These are phyloP conservation scores for Lycium barbarum DNA, from an alignment of 257 asterid genomes.

Conservation along the genomic window DNA sequence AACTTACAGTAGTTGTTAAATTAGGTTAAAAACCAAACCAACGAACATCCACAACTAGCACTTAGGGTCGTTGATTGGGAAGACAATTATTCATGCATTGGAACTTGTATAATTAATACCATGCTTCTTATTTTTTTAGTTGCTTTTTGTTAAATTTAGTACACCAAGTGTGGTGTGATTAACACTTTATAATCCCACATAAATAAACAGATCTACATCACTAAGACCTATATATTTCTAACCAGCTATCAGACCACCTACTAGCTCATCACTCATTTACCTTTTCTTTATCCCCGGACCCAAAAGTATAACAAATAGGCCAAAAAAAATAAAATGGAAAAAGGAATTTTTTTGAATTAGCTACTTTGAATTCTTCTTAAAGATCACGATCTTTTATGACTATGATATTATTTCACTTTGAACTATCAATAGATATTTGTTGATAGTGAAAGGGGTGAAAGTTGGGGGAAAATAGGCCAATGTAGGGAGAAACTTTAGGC, in stretches of 20 bases:
- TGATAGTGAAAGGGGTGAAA: conserved; percentile 9
- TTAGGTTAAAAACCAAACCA: conserved; percentile 12
- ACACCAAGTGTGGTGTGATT: not conserved
- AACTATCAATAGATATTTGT: conserved; percentile 10
- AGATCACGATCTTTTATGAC: not conserved
- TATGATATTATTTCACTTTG: not conserved
- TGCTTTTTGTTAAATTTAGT: not conserved
- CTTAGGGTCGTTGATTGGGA: not conserved
- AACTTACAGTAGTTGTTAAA: not conserved
- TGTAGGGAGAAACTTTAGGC: not conserved
- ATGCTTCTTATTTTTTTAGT: not conserved
- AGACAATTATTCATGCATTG: not conserved
- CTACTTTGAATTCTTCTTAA: not conserved
- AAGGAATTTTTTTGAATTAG: not conserved
- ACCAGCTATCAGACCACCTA: no score
- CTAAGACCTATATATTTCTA: not conserved
- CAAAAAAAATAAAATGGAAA: no score
- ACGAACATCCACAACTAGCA: not conserved
- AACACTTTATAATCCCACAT: not conserved
- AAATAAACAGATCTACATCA: not conserved
- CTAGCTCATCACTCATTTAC: not conserved
- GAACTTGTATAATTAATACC: not conserved
- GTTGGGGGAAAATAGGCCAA: not conserved
- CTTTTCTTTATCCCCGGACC: not conserved
- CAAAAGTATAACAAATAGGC: not conserved